A percentile compares a stretch with the other conserved stretches of the same genome.
Evolutionary conservation across 192 early-diverging fungal genomes (phyloP).

Genomic region (Podila verticillata): DNA sequence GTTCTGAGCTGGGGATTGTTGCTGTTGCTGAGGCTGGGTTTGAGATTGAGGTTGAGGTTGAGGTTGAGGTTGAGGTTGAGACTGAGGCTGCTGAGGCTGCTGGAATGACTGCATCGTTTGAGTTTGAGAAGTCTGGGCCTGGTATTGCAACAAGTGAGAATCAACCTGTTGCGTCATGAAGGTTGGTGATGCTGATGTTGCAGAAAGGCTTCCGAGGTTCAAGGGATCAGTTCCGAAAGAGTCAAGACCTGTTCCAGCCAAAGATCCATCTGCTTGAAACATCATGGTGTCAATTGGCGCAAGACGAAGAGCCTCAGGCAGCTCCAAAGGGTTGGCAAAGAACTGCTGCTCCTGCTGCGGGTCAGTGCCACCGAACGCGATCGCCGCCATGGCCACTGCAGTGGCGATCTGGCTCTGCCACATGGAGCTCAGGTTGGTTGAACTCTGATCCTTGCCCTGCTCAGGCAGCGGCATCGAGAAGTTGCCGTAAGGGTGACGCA

Average conservation of each 20-base stretch:
- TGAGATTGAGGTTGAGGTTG: too few relatives aligned
- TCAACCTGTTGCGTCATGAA: conserved; percentile 11
- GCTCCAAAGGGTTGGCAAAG: conserved; percentile 47
- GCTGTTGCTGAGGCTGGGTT: not conserved
- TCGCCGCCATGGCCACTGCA: conserved; percentile 50
- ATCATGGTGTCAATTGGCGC: conserved; percentile 46
- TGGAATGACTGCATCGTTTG: not conserved
- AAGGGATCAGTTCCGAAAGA: conserved; percentile 31
- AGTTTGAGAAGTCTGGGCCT: not conserved
- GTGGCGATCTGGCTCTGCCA: conserved; percentile 51
- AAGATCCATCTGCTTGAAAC: conserved; percentile 24
- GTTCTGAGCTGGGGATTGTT: not conserved
- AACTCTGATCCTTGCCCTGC: conserved; percentile 26
- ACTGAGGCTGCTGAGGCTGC: conserved; percentile 13
- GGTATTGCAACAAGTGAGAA: conserved; percentile 34
- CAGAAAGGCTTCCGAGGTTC: conserved; percentile 14
- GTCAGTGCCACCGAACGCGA: conserved; percentile 44
- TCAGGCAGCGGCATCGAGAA: conserved; percentile 50
- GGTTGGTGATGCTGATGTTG: not conserved
- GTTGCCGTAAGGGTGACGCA: conserved; percentile 49
- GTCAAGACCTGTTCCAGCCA: conserved; percentile 2
- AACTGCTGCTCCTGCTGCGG: conserved; percentile 51
- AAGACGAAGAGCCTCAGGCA: conserved; percentile 38
- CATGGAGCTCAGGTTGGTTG: conserved; percentile 41
- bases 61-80: conserved; percentile 6